Evolutionary conservation across 306 rosid species (phyloP).

Genomic region (Fragaria nilgerrensis): DNA sequence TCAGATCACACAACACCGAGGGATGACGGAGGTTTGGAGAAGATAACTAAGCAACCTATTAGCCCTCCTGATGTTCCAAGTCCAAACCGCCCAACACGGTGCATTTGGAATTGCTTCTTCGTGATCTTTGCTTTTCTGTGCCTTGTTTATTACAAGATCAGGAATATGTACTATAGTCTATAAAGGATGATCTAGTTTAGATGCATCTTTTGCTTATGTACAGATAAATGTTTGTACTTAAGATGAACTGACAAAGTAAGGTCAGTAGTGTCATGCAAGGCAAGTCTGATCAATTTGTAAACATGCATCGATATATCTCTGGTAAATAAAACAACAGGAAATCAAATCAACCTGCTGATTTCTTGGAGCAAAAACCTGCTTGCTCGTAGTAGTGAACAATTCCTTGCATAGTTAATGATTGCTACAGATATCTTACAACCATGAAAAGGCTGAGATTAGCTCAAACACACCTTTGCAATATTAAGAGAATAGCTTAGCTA

Average conservation of each 20-base stretch:
- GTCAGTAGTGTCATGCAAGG: background rate
- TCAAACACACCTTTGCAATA: no score
- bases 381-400: no score
- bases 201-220: background rate
- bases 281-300: background rate
- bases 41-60: conserved; percentile 15
- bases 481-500: no score
- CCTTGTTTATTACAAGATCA: conserved; percentile 29
- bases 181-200: background rate
- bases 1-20: background rate
- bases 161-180: background rate
- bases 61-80: background rate
- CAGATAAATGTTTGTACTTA: background rate
- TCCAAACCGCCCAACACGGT: conserved; percentile 15
- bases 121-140: conserved; percentile 30
- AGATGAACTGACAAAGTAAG: background rate
- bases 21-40: conserved; percentile 4
- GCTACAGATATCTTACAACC: no score
- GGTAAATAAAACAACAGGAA: no score
- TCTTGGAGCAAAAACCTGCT: no score
- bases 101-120: conserved; percentile 35
- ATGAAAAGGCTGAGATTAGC: no score
- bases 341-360: no score
- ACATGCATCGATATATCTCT: background rate
- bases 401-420: no score